Evolutionary conservation across 2,329 filamentous ascomycete genomes (phyloP), one percentile per base, ranked within the genome.

Genomic region (Ophiostoma novo-ulmi): DNA sequence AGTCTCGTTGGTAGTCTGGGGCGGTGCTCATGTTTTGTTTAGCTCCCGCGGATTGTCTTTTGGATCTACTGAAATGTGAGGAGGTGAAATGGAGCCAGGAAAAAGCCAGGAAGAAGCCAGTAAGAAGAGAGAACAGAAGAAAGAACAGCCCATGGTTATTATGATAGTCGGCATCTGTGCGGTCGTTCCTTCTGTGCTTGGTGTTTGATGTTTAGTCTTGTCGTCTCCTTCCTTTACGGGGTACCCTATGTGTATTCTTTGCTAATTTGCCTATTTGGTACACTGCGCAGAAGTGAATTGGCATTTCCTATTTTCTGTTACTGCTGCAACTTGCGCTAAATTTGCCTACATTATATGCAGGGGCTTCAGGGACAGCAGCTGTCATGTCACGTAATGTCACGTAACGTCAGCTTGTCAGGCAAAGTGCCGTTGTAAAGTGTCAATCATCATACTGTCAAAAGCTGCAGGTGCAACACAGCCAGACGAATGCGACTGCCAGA

Each of bases 161-260:
- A 10, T 39, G 52, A 26, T 26, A 7, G 58, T 63, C 58, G 58
- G 58, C 58, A 63, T 35, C 20, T 63, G 58, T 63, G 58, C 58
- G 58, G 36, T 63, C 22, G 26, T 31, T 61, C 55, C 55, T 31
- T 61, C 55, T 11, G 55, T 35, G 48, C 20, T 36, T 61, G 55
- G 55, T 48, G 14, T 17, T 20, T 48, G 41, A 2, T 38, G 10
- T 38, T 10, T 58, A 26, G 26, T 4, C 31, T 31, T 31, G 31
- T 3, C 31, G 55, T 5, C 26, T 35, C 55, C 5, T 31, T 35
- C 26, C 26, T 7, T 7, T 14, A 35, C 55, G 55, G 55, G 22
- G 26, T 48, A 48, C 26, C 3, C n/a, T 61, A 5, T 3, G 14
- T 61, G 26, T 35, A 61, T 31, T 61, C 55, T 61, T 61, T 31